A percentile compares a stretch with the other conserved stretches of the same genome.
Evolutionary conservation across 345 rosid genomes (phyloP).

Genomic region (Camelina laxa): DNA sequence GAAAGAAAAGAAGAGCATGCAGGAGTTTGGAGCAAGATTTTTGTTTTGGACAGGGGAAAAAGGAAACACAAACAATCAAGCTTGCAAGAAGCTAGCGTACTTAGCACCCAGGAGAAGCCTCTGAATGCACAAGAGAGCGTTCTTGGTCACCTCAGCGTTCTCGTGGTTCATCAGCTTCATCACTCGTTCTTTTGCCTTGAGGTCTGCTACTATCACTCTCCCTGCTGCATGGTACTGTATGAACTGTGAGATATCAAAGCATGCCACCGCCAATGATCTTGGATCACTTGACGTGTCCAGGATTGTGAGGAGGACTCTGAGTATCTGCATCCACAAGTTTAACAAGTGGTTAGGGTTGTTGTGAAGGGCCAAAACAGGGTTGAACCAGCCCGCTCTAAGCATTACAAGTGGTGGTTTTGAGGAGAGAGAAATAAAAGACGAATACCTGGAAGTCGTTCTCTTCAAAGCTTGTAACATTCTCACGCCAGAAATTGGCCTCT

Average conservation of each 20-base stretch:
- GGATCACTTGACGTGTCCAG: constrained; percentile 90
- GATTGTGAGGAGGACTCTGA: constrained; percentile 89
- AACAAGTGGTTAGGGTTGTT: constrained; percentile 7
- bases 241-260: constrained; percentile 95
- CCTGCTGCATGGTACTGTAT: constrained; percentile 95
- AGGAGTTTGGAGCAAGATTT: constrained; percentile 16
- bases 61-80: constrained; percentile 43
- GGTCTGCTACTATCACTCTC: constrained; percentile 77
- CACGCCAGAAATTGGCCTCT: constrained; percentile 93
- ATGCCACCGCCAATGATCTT: constrained; percentile 85
- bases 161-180: constrained; percentile 92
- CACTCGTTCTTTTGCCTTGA: constrained; percentile 90
- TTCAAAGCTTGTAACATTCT: constrained; percentile 78
- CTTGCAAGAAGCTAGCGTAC: constrained; percentile 98
- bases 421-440: background rate
- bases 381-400: background rate
- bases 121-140: constrained; percentile 76
- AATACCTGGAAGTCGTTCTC: constrained; percentile 95
- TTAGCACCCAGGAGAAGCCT: constrained; percentile 92
- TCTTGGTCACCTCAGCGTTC: constrained; percentile 78
- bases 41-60: constrained; percentile 25
- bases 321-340: constrained; percentile 59
- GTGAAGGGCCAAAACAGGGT: background rate
- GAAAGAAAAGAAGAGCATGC: constrained; percentile 16
- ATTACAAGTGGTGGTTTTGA: background rate